Percentiles rank a stretch among this genome's conserved stretches.
phyloP scores from a whole-genome alignment of 1,284 basidiomycete species.

The Ustilago bromivora region DNA sequence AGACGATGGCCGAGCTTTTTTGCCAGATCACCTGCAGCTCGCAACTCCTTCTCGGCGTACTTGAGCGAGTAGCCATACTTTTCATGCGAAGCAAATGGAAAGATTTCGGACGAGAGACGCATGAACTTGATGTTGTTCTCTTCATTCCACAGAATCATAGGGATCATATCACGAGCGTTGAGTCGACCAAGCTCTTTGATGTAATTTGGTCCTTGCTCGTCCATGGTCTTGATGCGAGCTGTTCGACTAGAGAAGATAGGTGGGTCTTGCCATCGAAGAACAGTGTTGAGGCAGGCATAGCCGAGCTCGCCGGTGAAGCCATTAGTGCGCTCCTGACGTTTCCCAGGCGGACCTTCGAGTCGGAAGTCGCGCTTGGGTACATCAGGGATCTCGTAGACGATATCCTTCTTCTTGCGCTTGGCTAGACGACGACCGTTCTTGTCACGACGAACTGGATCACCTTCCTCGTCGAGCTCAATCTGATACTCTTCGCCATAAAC shows the following conservation, averaged over 20 bases:
- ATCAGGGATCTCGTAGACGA: constrained; percentile 78
- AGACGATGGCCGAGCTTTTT: constrained; percentile 82
- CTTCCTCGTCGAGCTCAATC: constrained; percentile 51
- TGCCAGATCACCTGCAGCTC: constrained; percentile 79
- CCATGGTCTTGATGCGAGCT: constrained; percentile 81
- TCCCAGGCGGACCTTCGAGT: constrained; percentile 47
- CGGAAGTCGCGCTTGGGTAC: constrained; percentile 66
- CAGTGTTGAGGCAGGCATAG: constrained; percentile 86
- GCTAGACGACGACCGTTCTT: constrained; percentile 71
- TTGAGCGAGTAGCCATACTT: constrained; percentile 83
- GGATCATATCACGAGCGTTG: constrained; percentile 77
- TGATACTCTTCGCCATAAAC: constrained; percentile 49
- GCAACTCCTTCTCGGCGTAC: constrained; percentile 76
- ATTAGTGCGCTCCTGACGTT: constrained; percentile 35
- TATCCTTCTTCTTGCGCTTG: constrained; percentile 74
- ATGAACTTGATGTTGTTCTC: constrained; percentile 65
- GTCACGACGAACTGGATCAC: constrained; percentile 68
- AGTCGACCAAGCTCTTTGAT: constrained; percentile 81
- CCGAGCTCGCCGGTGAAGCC: constrained; percentile 69
- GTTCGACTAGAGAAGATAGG: constrained; percentile 82
- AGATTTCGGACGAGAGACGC: constrained; percentile 76
- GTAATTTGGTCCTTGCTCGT: constrained; percentile 83
- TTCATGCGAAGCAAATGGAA: constrained; percentile 87
- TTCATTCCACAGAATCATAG: constrained; percentile 75
- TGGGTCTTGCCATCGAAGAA: constrained; percentile 79